These are phyloP conservation scores for Scorias spongiosa DNA, from an alignment of 2,329 filamentous ascomycete species.

Conservation along the genomic window DNA sequence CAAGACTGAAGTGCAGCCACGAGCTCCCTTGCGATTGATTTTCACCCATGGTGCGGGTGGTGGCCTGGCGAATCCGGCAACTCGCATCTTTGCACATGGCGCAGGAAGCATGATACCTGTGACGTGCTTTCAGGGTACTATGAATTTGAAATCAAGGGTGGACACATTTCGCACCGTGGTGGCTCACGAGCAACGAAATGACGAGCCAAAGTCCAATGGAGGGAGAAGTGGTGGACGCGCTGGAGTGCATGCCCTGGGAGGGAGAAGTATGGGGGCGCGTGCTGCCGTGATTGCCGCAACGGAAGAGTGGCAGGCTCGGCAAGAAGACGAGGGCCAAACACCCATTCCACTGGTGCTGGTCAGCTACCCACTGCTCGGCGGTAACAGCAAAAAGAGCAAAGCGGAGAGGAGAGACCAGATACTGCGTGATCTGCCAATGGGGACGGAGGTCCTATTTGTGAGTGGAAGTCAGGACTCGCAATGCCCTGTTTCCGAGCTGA, in stretches of 20 bases:
- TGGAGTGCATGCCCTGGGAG: conserved; percentile 16
- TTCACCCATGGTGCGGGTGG: conserved; percentile 33
- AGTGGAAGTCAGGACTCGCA: conserved; percentile 22
- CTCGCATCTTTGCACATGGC: conserved; percentile 25
- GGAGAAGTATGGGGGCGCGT: conserved; percentile 30
- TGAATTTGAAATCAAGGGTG: conserved; percentile 25
- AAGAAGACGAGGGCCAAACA: neutral
- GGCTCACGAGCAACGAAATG: conserved; percentile 6
- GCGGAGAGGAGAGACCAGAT: conserved; percentile 23
- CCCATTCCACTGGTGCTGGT: conserved; percentile 20
- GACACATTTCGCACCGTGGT: conserved; percentile 25
- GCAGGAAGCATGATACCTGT: conserved; percentile 14
- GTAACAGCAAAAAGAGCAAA: conserved; percentile 11
- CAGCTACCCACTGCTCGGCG: conserved; percentile 26
- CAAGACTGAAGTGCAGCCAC: neutral
- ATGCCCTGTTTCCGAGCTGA: conserved; percentile 19
- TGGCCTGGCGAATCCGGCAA: conserved; percentile 24
- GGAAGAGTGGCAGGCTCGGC: conserved; percentile 7
- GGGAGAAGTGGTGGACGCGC: neutral
- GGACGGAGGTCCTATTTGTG: conserved; percentile 24
- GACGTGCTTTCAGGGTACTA: conserved; percentile 26
- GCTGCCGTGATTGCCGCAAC: conserved; percentile 25
- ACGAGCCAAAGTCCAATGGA: neutral
- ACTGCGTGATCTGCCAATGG: conserved; percentile 19
- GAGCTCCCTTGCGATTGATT: conserved; percentile 13